phyloP scores from a whole-genome alignment of 2,329 filamentous ascomycete species.

The Penicillium sp. region DNA sequence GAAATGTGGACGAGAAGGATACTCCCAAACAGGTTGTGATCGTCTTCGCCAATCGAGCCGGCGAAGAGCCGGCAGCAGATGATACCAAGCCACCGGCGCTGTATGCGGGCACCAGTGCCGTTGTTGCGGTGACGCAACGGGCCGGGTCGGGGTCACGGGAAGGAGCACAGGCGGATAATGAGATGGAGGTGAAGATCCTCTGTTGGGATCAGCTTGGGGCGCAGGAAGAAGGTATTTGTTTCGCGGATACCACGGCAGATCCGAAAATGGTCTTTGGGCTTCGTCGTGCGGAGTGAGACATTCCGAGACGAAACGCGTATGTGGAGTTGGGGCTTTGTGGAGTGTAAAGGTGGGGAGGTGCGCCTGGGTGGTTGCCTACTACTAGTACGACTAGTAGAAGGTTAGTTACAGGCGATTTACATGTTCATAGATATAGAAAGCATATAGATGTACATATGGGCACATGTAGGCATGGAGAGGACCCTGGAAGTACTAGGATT shows the following conservation, averaged over 20 bases:
- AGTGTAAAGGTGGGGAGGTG: neutral
- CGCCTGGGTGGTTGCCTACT: neutral
- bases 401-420: neutral
- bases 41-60: slow-evolving; percentile 49
- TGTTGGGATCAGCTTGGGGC: slow-evolving; percentile 50
- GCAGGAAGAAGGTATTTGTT: slow-evolving; percentile 45
- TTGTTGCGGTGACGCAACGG: slow-evolving; percentile 41
- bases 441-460: neutral
- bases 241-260: slow-evolving; percentile 46
- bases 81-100: slow-evolving; percentile 39
- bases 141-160: slow-evolving; percentile 13
- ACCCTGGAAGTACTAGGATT: no score
- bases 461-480: neutral
- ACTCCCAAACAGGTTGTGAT: slow-evolving; percentile 41
- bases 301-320: slow-evolving; percentile 1
- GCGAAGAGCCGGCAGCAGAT: slow-evolving; percentile 41
- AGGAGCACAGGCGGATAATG: slow-evolving; percentile 12
- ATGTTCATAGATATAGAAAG: neutral
- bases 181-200: slow-evolving; percentile 40
- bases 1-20: slow-evolving; percentile 26
- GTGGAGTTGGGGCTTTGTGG: slow-evolving; percentile 1
- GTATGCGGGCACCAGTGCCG: slow-evolving; percentile 51
- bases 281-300: slow-evolving; percentile 7
- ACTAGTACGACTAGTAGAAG: neutral
- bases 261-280: slow-evolving; percentile 42